Percentiles rank a stretch among this genome's conserved stretches.
Conservation (phyloP, 2,329 filamentous ascomycete species). For the Xylariaceae sp. region DNA sequence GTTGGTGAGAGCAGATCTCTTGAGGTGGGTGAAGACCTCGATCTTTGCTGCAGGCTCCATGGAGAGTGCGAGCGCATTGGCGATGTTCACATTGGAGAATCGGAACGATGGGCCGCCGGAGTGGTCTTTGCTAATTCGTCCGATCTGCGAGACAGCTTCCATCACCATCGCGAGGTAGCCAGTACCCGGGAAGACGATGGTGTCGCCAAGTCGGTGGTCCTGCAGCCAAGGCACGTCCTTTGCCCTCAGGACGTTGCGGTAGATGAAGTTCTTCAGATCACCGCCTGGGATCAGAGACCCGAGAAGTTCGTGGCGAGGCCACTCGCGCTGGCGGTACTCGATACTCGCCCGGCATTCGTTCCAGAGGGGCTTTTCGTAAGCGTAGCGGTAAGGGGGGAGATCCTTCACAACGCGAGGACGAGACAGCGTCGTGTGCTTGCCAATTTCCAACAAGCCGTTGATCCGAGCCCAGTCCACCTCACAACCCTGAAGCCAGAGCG, state of each 20-base stretch:
- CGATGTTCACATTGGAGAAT: constrained; percentile 4
- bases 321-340: constrained; percentile 22
- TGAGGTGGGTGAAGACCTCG: constrained; percentile 12
- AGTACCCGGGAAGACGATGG: constrained; percentile 5
- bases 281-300: constrained; percentile 22
- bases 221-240: constrained; percentile 1
- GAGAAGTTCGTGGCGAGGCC: constrained; percentile 36
- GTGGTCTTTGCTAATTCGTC: too few species aligned
- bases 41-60: constrained; percentile 1
- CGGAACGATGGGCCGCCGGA: background rate
- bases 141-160: constrained; percentile 2
- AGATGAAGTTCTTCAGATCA: constrained; percentile 16
- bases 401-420: constrained; percentile 33
- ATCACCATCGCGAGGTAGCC: constrained; percentile 6
- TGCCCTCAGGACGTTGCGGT: constrained; percentile 6
- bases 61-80: constrained; percentile 1
- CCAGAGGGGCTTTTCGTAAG: constrained; percentile 15
- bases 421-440: background rate
- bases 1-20: constrained; percentile 3
- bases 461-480: background rate
- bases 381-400: constrained; percentile 2
- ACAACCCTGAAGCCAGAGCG: constrained; percentile 2
- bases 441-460: background rate
- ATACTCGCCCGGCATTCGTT: constrained; percentile 23
- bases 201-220: constrained; percentile 4